phyloP scores from a whole-genome alignment of 192 early-diverging fungal genomes.

The Spinellus fusiger region DNA sequence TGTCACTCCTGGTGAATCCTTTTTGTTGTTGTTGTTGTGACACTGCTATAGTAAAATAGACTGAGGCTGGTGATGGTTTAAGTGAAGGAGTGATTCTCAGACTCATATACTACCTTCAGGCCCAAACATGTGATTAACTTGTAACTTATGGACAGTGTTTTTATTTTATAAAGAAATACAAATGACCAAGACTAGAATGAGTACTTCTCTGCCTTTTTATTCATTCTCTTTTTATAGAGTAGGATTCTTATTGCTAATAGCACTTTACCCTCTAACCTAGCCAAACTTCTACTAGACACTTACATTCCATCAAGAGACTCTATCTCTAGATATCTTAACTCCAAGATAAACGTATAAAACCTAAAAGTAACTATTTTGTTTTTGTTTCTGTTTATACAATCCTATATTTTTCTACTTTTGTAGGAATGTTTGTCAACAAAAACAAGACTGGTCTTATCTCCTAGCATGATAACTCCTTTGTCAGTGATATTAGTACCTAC shows the following conservation, averaged over 20 bases:
- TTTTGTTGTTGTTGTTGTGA: no score
- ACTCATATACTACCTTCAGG: no score
- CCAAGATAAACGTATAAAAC: no score
- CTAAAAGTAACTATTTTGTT: no score
- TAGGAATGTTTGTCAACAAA: background rate
- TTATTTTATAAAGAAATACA: constrained; percentile 15
- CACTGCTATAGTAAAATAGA: no score
- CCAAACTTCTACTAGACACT: constrained; percentile 34
- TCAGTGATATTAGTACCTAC: constrained; percentile 46
- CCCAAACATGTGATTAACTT: constrained; percentile 30
- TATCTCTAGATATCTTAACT: constrained; percentile 21
- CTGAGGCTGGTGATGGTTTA: no score
- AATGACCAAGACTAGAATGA: background rate
- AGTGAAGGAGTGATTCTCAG: no score
- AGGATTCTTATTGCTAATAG: no score
- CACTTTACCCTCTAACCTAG: no score
- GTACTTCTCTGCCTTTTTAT: background rate
- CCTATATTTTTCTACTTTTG: background rate
- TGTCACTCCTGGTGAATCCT: constrained; percentile 13
- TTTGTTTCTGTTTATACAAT: no score
- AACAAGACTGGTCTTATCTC: constrained; percentile 2
- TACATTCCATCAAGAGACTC: constrained; percentile 41
- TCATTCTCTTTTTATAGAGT: constrained; percentile 28
- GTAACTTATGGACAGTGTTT: constrained; percentile 23
- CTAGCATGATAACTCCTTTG: constrained; percentile 27